phyloP scores from a whole-genome alignment of 2,329 filamentous ascomycete species.

The Pseudocercospora cruenta region DNA sequence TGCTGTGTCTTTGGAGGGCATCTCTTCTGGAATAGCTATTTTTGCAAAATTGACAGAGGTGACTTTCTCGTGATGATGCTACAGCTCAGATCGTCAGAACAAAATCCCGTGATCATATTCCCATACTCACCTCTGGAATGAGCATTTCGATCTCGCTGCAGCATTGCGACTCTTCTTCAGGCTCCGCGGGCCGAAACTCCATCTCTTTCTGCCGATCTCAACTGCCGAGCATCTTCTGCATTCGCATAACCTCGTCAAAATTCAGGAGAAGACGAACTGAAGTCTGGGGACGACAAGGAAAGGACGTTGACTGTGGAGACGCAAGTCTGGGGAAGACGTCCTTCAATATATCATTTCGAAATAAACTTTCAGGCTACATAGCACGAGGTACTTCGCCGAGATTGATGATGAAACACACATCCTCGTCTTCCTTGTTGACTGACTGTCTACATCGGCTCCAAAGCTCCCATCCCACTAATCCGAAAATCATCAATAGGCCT shows the following conservation, averaged over 20 bases:
- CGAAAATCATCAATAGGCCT: conserved; percentile 15
- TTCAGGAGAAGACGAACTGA: background rate
- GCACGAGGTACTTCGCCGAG: background rate
- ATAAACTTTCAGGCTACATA: background rate
- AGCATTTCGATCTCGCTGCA: background rate
- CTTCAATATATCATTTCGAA: background rate
- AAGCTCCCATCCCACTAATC: conserved; percentile 16
- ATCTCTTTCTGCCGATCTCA: background rate
- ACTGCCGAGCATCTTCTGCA: background rate
- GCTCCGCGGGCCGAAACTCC: background rate
- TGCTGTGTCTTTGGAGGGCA: conserved; percentile 10
- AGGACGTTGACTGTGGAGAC: background rate
- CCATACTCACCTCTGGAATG: background rate
- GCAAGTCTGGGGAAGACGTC: background rate
- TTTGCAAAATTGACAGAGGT: background rate
- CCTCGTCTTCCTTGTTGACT: background rate
- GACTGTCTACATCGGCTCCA: conserved; percentile 18
- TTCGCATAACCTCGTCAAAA: background rate
- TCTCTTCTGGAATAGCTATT: conserved; percentile 3
- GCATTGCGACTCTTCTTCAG: background rate
- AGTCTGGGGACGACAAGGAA: background rate
- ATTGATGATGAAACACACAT: background rate
- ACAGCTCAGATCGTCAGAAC: background rate
- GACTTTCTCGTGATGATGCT: background rate
- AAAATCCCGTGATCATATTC: background rate